A percentile compares a stretch with the other conserved stretches of the same genome.
Evolutionary conservation across 257 asterid genomes (phyloP).

Genomic region (Salvia splendens): DNA sequence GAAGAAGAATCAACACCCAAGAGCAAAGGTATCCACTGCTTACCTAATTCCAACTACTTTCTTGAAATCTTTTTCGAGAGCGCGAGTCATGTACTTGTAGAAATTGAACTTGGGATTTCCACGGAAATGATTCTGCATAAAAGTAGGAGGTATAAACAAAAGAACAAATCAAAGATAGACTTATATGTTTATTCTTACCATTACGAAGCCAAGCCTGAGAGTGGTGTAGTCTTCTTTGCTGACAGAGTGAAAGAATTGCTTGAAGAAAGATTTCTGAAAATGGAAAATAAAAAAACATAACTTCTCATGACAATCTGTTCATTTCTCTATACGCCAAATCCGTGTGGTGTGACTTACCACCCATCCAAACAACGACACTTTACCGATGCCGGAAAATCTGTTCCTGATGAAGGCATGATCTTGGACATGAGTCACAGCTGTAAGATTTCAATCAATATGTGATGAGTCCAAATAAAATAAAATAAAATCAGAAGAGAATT

Average conservation of each 20-base stretch:
- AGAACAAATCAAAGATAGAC: no score
- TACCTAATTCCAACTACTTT: conserved; percentile 59
- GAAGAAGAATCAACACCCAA: background rate
- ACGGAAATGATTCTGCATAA: conserved; percentile 41
- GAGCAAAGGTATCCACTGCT: background rate
- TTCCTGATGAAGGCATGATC: conserved; percentile 56
- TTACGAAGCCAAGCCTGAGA: conserved; percentile 51
- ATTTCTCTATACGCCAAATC: no score
- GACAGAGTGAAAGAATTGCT: conserved; percentile 54
- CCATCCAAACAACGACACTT: conserved; percentile 50
- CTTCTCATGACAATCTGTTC: background rate
- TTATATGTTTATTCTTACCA: conserved; percentile 29
- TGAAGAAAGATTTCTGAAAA: conserved; percentile 50
- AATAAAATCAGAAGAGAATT: background rate
- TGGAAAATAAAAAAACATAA: background rate
- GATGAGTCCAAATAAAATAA: background rate
- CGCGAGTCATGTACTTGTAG: conserved; percentile 53
- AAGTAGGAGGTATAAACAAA: background rate
- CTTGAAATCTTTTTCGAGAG: conserved; percentile 52
- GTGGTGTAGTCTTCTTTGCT: conserved; percentile 45
- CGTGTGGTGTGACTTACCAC: conserved; percentile 37
- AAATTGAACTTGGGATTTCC: conserved; percentile 50
- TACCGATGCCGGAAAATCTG: conserved; percentile 46
- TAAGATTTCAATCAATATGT: conserved; percentile 8
- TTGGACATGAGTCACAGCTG: conserved; percentile 52